Evolutionary conservation across 164 flowering plant genomes (phyloP), one percentile per base, ranked within the genome.

Genomic region (Brasenia schreberi): DNA sequence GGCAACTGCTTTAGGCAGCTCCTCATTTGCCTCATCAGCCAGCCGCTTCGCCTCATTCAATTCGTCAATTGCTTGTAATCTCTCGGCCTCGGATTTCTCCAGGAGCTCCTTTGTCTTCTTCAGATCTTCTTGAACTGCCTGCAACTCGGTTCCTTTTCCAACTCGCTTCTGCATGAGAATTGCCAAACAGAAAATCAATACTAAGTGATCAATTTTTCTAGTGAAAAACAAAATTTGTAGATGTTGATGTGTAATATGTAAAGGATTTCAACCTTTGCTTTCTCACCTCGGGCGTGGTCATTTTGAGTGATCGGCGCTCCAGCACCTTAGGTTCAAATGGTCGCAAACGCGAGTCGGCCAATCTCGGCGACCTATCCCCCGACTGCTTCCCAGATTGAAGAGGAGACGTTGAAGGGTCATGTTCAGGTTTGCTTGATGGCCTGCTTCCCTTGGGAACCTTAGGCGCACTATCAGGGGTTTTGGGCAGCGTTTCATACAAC

Each of bases 21-120:
- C 89, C 79, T 74, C 90, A 81, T 82, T 82, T 66, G 88, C 92
- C 70, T 89, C 96, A 5, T 85, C 93, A 18, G 87, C 84, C 23
- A 73, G 66, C 69, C 68, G 86, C 71, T 81, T 86, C 2, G 85
- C 92, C 64, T 86, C 87, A 75, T 82, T 90, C 76, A 93, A 67
- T 67, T 90, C 96, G 59, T 78, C 83, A 43, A 82, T 69, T 5
- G 85, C 85, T 42, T 81, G 76, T 12, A 66, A 82, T 73, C 83
- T 87, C 80, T 90, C 98, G 58, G 82, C 84, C 82, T 87, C 92
- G 56, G 75, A 68, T 49, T 70, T 63, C 67, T 65, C 78, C 68
- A 93, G 73, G 69, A 70, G 83, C 59, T 89, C 98, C 72, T 81
- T 87, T 1, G 92, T 81, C 69, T 82, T 87, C 82, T 90, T 89